Evolutionary conservation across 2,329 filamentous ascomycete species (phyloP).

Genomic region (Pseudopithomyces maydicus): DNA sequence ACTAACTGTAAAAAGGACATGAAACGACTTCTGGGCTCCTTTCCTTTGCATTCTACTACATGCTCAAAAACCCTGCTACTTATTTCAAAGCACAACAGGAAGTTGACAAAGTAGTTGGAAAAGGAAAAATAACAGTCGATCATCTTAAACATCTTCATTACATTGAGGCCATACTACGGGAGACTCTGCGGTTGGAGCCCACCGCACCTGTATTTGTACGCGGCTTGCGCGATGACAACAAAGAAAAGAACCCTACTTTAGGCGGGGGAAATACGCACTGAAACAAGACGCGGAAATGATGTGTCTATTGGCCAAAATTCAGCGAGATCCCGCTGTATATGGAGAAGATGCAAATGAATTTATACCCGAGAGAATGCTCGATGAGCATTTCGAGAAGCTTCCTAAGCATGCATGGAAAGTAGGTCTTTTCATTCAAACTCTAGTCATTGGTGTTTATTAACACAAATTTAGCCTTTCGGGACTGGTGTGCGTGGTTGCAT

Average conservation of each 20-base stretch:
- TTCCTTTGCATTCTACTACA: conserved; percentile 52
- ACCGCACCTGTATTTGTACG: neutral
- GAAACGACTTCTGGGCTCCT: conserved; percentile 31
- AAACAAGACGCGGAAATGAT: conserved; percentile 21
- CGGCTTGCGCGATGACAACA: neutral
- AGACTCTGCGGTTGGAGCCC: neutral
- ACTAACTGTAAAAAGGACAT: conserved; percentile 10
- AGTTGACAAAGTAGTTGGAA: neutral
- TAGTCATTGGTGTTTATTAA: neutral
- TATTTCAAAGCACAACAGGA: neutral
- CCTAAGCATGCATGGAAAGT: conserved; percentile 15
- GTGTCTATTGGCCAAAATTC: conserved; percentile 11
- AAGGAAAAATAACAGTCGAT: neutral
- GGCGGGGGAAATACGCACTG: conserved; percentile 38
- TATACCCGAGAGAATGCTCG: conserved; percentile 24
- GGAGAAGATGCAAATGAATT: conserved; percentile 23
- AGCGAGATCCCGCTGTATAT: conserved; percentile 20
- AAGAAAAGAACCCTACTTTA: neutral
- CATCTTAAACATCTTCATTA: neutral
- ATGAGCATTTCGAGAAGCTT: conserved; percentile 22
- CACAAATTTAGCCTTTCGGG: conserved; percentile 23
- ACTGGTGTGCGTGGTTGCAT: conserved; percentile 28
- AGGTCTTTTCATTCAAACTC: too few relatives aligned
- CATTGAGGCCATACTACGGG: neutral
- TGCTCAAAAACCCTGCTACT: conserved; percentile 53